These are phyloP conservation scores for Fusarium xylarioides DNA, from an alignment of 2,329 filamentous ascomycete species.

Conservation along the genomic window DNA sequence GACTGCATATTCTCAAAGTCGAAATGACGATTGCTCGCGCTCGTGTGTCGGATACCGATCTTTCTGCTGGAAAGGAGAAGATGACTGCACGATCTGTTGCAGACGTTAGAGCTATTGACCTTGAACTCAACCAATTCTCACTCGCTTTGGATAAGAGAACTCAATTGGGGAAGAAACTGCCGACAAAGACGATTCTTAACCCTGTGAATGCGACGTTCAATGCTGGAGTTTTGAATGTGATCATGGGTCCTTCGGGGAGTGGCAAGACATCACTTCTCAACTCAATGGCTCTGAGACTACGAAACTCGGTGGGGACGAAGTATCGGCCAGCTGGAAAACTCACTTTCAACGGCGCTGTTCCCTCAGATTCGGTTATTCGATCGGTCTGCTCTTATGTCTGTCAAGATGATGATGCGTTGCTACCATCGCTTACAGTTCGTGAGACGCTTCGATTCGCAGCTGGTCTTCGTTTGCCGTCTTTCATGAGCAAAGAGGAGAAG, in stretches of 20 bases:
- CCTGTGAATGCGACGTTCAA: constrained; percentile 73
- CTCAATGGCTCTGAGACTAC: constrained; percentile 74
- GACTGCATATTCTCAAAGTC: constrained; percentile 70
- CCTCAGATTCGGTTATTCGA: constrained; percentile 73
- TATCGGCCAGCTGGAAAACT: constrained; percentile 71
- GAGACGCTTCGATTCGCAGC: constrained; percentile 79
- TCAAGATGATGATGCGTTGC: constrained; percentile 79
- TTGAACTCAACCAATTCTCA: constrained; percentile 71
- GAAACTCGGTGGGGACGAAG: constrained; percentile 67
- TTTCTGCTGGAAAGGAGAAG: constrained; percentile 76
- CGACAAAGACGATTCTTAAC: constrained; percentile 69
- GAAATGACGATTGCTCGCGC: constrained; percentile 76
- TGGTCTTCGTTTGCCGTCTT: constrained; percentile 73
- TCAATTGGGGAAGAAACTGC: constrained; percentile 59
- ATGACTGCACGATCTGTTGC: constrained; percentile 63
- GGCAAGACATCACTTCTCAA: constrained; percentile 81
- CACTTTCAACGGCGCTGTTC: constrained; percentile 74
- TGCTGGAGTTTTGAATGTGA: constrained; percentile 75
- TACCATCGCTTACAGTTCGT: constrained; percentile 78
- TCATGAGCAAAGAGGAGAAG: constrained; percentile 76
- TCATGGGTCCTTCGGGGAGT: constrained; percentile 82
- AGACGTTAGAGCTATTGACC: constrained; percentile 68
- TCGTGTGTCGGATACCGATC: constrained; percentile 65
- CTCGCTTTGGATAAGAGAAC: constrained; percentile 71
- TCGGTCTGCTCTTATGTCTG: constrained; percentile 81